Percentiles rank a stretch among this genome's conserved stretches.
Evolutionary conservation across 2,329 filamentous ascomycete genomes (phyloP).

Genomic region (Diatrype stigma): DNA sequence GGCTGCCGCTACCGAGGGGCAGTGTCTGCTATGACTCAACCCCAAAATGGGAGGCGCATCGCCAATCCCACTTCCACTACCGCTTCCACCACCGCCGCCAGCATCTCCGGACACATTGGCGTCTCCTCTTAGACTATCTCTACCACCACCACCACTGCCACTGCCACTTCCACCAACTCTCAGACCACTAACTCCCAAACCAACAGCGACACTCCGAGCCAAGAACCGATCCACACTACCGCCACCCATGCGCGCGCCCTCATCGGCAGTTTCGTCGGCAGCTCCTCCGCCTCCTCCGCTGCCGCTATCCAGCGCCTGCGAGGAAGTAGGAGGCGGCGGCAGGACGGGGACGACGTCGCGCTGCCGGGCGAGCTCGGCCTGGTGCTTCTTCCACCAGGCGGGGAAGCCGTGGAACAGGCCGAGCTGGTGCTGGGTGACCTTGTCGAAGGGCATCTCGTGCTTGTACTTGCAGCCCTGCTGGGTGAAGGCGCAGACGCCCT

Average conservation of each 20-base stretch:
- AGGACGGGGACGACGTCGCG: conserved; percentile 17
- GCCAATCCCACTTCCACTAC: conserved; percentile 2
- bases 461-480: conserved; percentile 86
- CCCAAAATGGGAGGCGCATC: neutral
- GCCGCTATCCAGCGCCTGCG: neutral
- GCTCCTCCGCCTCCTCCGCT: conserved; percentile 1
- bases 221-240: neutral
- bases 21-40: neutral
- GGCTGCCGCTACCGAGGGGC: neutral
- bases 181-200: neutral
- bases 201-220: neutral
- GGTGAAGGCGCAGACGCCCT: conserved; percentile 77
- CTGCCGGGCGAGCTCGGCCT: conserved; percentile 38
- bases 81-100: conserved; percentile 1
- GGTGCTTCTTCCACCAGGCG: conserved; percentile 54
- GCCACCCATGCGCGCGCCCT: conserved; percentile 1
- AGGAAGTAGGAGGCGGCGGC: conserved; percentile 3
- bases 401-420: conserved; percentile 67
- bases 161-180: neutral
- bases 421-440: conserved; percentile 60
- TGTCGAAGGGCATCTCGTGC: conserved; percentile 80
- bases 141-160: neutral
- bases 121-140: conserved; percentile 1
- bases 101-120: neutral
- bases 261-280: no score